Evolutionary conservation across 768 basidiomycete species (phyloP), one percentile per base, ranked within the genome.

Genomic region (Coprinopsis cinerea): DNA sequence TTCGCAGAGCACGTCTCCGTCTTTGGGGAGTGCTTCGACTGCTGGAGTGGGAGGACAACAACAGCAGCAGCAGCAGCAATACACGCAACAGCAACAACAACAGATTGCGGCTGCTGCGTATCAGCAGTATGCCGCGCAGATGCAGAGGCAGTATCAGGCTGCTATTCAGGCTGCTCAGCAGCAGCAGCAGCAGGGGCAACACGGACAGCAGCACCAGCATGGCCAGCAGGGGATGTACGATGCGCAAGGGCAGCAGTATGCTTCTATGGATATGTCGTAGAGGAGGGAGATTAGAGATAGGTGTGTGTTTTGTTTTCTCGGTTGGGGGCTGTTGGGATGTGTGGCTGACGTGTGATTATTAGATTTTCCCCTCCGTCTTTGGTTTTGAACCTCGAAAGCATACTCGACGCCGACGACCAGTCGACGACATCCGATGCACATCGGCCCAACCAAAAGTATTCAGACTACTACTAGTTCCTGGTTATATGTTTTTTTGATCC

Each of bases 1-100:
- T n/a, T 60, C 64, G 37, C 64, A 69, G 26, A 62, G 61, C 35
- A 59, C 67, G 26, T 66, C 61, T 25, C 61, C 62, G 34, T 67
- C 68, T 41, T 51, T 47, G 34, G 52, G 60, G n/a, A 27, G 17
- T 23, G 36, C 35, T 14, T 40, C 35, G 3, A 17, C 47, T 3
- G 22, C 18, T 7, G 30, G 24, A 14, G 54, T n/a, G n/a, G n/a
- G n/a, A n/a, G n/a, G n/a, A n/a, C n/a, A n/a, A n/a, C n/a, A n/a
- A n/a, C n/a, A n/a, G n/a, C n/a, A 53, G n/a, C 58, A 57, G 40
- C 54, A 53, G 24, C 53, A 53, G 22, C 56, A 53, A 37, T 52
- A 63, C 46, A 48, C 59, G 36, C 61, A 59, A 47, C 34, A 48
- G 51, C 63, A 63, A 52, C 61, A 64, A 39, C 55, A 59, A 32